Conservation (phyloP, 2,329 filamentous ascomycete species). For the Thielaviopsis populi region DNA sequence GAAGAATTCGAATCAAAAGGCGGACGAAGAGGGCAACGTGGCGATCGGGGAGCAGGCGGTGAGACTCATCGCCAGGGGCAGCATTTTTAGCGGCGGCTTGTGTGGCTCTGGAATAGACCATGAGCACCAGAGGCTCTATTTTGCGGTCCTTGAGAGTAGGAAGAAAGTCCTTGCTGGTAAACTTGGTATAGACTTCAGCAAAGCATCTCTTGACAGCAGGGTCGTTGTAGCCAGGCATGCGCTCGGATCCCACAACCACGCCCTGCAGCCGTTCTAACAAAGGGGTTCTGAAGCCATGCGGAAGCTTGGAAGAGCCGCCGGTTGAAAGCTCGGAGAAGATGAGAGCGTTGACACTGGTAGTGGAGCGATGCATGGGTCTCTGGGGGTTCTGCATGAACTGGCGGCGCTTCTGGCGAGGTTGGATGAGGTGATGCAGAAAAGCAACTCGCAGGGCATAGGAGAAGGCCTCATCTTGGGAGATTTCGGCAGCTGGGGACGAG, state of each 20-base stretch:
- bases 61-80: constrained; percentile 68
- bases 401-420: constrained; percentile 76
- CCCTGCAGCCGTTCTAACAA: constrained; percentile 61
- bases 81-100: constrained; percentile 64
- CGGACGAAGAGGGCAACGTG: constrained; percentile 92
- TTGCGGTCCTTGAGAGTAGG: constrained; percentile 87
- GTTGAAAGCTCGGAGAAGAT: constrained; percentile 14
- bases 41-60: constrained; percentile 83
- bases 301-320: constrained; percentile 35
- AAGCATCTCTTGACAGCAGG: constrained; percentile 85
- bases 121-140: constrained; percentile 81
- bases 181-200: constrained; percentile 81
- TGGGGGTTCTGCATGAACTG: constrained; percentile 58
- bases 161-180: constrained; percentile 76
- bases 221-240: constrained; percentile 77
- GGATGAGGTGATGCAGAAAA: constrained; percentile 82
- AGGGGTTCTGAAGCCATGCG: constrained; percentile 36
- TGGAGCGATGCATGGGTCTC: constrained; percentile 38
- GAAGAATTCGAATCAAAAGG: constrained; percentile 63
- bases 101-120: constrained; percentile 90
- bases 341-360: constrained; percentile 49
- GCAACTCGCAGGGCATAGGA: constrained; percentile 80
- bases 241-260: constrained; percentile 68
- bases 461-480: constrained; percentile 69
- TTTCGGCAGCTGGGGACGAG: constrained; percentile 25